Percentiles rank a stretch among this genome's conserved stretches.
Evolutionary conservation across 306 rosid genomes (phyloP).

Genomic region (Crotalaria pallida): DNA sequence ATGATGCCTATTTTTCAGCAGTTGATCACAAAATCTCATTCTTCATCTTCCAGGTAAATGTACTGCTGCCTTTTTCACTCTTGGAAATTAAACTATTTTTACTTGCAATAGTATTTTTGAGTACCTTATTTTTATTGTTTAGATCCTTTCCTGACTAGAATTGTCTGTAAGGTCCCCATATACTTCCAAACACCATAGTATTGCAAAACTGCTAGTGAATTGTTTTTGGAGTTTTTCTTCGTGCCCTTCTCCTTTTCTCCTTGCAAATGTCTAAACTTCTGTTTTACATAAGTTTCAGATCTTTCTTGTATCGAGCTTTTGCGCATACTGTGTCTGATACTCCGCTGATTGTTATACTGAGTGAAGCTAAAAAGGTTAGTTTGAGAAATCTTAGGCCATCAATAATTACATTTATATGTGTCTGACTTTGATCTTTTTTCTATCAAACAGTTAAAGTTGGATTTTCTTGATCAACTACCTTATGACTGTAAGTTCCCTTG

Average conservation of each 20-base stretch:
- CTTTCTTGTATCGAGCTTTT: slow-evolving; percentile 57
- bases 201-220: background rate
- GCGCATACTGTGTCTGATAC: slow-evolving; percentile 67
- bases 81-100: background rate
- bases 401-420: background rate
- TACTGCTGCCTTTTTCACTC: background rate
- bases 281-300: slow-evolving; percentile 43
- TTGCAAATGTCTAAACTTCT: slow-evolving; percentile 15
- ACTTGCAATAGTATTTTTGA: background rate
- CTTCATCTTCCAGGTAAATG: slow-evolving; percentile 64
- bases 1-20: slow-evolving; percentile 73
- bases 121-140: background rate
- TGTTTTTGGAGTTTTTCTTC: slow-evolving; percentile 17
- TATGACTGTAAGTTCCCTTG: slow-evolving; percentile 1
- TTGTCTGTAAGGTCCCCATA: background rate
- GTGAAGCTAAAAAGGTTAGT: slow-evolving; percentile 80
- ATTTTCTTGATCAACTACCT: slow-evolving; percentile 13
- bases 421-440: background rate
- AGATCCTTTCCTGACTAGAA: background rate
- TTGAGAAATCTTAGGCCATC: slow-evolving; percentile 11
- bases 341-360: slow-evolving; percentile 59
- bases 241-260: background rate
- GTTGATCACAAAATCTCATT: slow-evolving; percentile 46
- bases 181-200: background rate
- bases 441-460: background rate